These are phyloP conservation scores for Spathaspora arborariae DNA, from an alignment of 805 yeast species.

Conservation along the genomic window DNA sequence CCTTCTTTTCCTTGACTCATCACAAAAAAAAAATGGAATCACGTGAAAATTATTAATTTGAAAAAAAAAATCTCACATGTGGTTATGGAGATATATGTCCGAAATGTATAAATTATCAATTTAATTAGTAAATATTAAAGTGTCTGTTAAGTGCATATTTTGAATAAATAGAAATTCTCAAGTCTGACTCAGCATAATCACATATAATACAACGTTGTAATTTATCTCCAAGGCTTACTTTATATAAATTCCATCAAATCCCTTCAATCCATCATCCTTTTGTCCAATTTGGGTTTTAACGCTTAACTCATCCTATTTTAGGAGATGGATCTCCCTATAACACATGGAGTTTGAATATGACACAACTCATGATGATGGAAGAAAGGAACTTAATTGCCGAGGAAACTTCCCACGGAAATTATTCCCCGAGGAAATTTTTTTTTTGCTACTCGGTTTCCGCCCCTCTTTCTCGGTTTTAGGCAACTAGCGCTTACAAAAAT, in stretches of 20 bases:
- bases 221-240: neutral
- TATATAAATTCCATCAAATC: neutral
- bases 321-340: neutral
- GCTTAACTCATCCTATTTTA: neutral
- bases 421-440: neutral
- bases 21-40: neutral
- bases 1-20: neutral
- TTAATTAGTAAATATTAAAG: neutral
- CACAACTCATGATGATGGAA: neutral
- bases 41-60: neutral
- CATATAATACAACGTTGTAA: neutral
- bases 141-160: neutral
- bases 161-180: neutral
- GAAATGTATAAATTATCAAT: neutral
- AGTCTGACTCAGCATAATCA: neutral
- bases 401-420: neutral
- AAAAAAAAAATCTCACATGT: neutral
- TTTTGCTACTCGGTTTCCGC: neutral
- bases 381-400: neutral
- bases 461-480: neutral
- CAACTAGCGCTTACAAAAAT: neutral
- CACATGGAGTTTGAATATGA: neutral
- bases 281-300: too few species aligned
- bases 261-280: neutral
- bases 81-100: neutral